Conservation (phyloP, 306 rosid genomes). For the Cicer cuneatum region DNA sequence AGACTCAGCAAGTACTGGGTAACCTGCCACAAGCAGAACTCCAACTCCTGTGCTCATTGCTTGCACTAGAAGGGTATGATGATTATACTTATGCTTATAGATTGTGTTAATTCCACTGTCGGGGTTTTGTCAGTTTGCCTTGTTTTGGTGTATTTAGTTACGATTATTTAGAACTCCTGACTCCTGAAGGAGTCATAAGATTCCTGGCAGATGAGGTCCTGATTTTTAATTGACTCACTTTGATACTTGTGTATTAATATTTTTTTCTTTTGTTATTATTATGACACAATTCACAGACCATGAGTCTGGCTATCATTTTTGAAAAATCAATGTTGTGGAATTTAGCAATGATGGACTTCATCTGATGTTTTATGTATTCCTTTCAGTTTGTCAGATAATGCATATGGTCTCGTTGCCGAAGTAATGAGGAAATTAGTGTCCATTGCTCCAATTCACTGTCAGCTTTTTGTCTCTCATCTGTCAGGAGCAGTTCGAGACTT, state of each 20-base stretch:
- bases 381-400: slow-evolving; percentile 88
- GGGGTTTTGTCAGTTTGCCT: slow-evolving; percentile 27
- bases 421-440: slow-evolving; percentile 94
- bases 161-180: not conserved
- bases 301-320: slow-evolving; percentile 20
- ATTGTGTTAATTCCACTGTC: slow-evolving; percentile 29
- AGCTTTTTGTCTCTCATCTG: slow-evolving; percentile 80
- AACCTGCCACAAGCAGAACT: slow-evolving; percentile 85
- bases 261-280: slow-evolving; percentile 33
- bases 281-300: slow-evolving; percentile 10
- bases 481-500: slow-evolving; percentile 78
- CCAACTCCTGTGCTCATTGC: slow-evolving; percentile 87
- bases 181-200: slow-evolving; percentile 20
- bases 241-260: slow-evolving; percentile 21
- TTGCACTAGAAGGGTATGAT: slow-evolving; percentile 95
- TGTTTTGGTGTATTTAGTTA: slow-evolving; percentile 38
- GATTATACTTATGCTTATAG: slow-evolving; percentile 27
- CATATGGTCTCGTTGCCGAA: slow-evolving; percentile 86
- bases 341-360: slow-evolving; percentile 33
- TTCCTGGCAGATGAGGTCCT: slow-evolving; percentile 2
- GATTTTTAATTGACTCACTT: slow-evolving; percentile 17
- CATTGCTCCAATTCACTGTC: slow-evolving; percentile 81
- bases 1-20: slow-evolving; percentile 60
- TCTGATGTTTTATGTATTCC: slow-evolving; percentile 48
- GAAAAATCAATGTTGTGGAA: slow-evolving; percentile 13